Percentiles rank a stretch among this genome's conserved stretches.
These are phyloP conservation scores for Xylaria digitata DNA, from an alignment of 2,329 filamentous ascomycete species.

Conservation along the genomic window DNA sequence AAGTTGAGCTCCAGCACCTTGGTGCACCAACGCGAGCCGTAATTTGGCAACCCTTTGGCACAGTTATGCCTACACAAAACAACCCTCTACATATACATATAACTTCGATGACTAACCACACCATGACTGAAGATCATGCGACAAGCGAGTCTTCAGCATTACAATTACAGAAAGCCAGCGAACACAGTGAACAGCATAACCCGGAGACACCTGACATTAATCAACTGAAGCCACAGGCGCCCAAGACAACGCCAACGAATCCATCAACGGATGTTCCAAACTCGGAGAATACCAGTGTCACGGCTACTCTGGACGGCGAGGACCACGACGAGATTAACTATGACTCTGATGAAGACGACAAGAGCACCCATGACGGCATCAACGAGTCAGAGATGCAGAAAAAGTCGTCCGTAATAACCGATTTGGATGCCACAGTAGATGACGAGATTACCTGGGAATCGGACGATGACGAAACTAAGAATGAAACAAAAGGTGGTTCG, in stretches of 20 bases:
- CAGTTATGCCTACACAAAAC: slow-evolving; percentile 21
- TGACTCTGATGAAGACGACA: slow-evolving; percentile 51
- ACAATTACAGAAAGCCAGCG: slow-evolving; percentile 24
- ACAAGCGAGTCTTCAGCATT: slow-evolving; percentile 29
- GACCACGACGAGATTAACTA: slow-evolving; percentile 53
- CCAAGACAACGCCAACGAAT: slow-evolving; percentile 29
- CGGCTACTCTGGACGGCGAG: slow-evolving; percentile 50
- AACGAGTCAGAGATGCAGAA: slow-evolving; percentile 37
- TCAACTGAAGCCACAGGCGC: slow-evolving; percentile 32
- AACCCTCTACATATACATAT: slow-evolving; percentile 18
- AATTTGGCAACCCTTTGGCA: slow-evolving; percentile 23
- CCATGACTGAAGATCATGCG: slow-evolving; percentile 41
- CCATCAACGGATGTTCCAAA: slow-evolving; percentile 48
- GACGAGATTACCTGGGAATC: slow-evolving; percentile 53
- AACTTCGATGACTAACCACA: slow-evolving; percentile 38
- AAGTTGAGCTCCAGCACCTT: slow-evolving; percentile 31
- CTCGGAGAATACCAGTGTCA: slow-evolving; percentile 52
- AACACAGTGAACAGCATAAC: slow-evolving; percentile 23
- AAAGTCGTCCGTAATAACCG: slow-evolving; percentile 40
- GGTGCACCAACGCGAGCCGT: slow-evolving; percentile 20
- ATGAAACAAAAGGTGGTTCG: slow-evolving; percentile 36
- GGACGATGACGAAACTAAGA: slow-evolving; percentile 46
- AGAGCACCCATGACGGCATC: slow-evolving; percentile 41
- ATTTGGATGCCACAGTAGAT: slow-evolving; percentile 44
- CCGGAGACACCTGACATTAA: slow-evolving; percentile 3